Base-by-base conservation (phyloP, 2,329 filamentous ascomycete species). In the Colletotrichum sp. region DNA sequence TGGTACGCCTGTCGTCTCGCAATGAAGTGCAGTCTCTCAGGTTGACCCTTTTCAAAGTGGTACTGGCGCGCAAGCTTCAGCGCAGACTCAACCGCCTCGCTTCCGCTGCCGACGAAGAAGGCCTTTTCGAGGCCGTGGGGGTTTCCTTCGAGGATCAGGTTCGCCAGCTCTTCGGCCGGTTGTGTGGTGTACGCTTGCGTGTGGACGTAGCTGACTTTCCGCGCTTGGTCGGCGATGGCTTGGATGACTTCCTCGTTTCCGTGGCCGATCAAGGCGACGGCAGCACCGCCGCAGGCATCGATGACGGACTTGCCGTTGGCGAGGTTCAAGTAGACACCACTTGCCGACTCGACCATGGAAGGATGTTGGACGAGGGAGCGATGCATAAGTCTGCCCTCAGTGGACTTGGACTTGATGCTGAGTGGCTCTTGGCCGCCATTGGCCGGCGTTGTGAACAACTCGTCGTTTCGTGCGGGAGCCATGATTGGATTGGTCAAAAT, bases 21-120 rank as follows among this genome's bases (percentile, higher is more conserved):
- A n/a, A 90, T 86, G 77, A 89, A 85, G 61, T 85, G 83, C 6
- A 81, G 78, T 5, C 88, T 81, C 71, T 85, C 69, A 3, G 82
- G 78, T 69, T 86, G 79, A 11, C 82, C 82, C 5, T 80, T 80
- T 65, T 89, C 88, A 22, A 84, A 80, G 77, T 84, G 87, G 77
- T 89, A 90, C 77, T 90, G 88, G 9, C 86, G 80, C 0, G 87
- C 87, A 6, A 89, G 79, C 77, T 90, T 90, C 67, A 90, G 77
- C 0, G 86, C 86, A 0, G 88, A 83, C 74, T 90, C 88, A 11
- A 86, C 84, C 0, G 88, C 88, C 66, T 84, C 83, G 69, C 80
- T 79, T 30, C 80, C 79, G 44, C 77, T 79, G 59, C 75, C 59
- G 36, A 78, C 77, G 32, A 80, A 76, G 29, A 76, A 75, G 2